Percentiles rank a stretch among this genome's conserved stretches.
phyloP scores from a whole-genome alignment of 202 grass and related monocot species.

The Zoysia matrella region DNA sequence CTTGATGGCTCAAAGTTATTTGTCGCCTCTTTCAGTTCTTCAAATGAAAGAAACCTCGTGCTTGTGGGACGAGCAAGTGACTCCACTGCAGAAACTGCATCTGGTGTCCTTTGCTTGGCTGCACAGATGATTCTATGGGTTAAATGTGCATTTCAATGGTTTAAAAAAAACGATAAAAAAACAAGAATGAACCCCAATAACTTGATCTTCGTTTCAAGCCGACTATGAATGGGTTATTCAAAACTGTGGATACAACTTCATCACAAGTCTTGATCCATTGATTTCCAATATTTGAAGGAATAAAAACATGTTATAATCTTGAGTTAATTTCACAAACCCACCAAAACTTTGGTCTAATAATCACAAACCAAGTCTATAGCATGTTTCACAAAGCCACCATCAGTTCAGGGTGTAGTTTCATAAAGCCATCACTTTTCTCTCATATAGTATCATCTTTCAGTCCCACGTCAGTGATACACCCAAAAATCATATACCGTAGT shows the following conservation, averaged over 20 bases:
- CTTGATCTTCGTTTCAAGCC: conserved; percentile 20
- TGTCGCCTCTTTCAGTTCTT: conserved; percentile 93
- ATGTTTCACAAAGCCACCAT: too few species aligned
- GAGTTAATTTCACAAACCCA: too few species aligned
- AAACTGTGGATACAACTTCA: background rate
- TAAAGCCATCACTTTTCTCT: too few species aligned
- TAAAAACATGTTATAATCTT: too few species aligned
- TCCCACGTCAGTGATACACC: too few species aligned
- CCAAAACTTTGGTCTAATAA: too few species aligned
- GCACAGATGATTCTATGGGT: conserved; percentile 31
- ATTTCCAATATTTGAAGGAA: too few species aligned
- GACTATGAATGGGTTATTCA: background rate
- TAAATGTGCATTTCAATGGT: conserved; percentile 21
- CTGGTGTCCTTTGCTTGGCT: conserved; percentile 71
- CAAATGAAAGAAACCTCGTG: conserved; percentile 86
- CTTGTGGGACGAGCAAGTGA: conserved; percentile 80
- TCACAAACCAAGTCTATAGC: too few species aligned
- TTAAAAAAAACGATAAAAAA: conserved; percentile 1
- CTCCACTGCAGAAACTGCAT: conserved; percentile 81
- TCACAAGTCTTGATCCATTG: too few species aligned
- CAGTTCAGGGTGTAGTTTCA: too few species aligned
- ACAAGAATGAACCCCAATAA: conserved; percentile 24
- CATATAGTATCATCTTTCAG: too few species aligned
- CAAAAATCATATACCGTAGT: too few species aligned
- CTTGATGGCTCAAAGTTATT: conserved; percentile 84